Percentiles rank a stretch among this genome's conserved stretches.
These are phyloP conservation scores for Scolecobasidium constrictum DNA, from an alignment of 2,329 filamentous ascomycete species.

Conservation along the genomic window DNA sequence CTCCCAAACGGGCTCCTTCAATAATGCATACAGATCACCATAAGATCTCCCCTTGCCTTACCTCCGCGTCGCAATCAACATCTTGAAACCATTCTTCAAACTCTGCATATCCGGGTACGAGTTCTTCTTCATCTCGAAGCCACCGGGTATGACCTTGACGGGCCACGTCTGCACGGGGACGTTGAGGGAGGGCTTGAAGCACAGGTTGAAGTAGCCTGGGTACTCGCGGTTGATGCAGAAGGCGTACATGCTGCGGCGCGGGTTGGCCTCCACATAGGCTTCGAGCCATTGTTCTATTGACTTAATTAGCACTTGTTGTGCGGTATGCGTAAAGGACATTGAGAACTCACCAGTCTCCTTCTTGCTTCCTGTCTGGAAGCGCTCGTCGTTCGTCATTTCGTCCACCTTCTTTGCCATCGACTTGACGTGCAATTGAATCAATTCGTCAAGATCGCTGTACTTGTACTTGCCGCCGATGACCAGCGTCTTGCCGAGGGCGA, in stretches of 20 bases:
- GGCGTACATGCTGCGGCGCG: slow-evolving; percentile 82
- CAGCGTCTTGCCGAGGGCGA: slow-evolving; percentile 77
- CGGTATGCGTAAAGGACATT: too few species aligned
- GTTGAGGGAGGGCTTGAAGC: slow-evolving; percentile 81
- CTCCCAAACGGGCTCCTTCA: too few species aligned
- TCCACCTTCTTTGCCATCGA: slow-evolving; percentile 97
- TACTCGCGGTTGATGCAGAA: slow-evolving; percentile 92
- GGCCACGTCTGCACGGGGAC: slow-evolving; percentile 68
- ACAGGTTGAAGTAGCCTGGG: slow-evolving; percentile 89
- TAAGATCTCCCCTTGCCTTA: too few species aligned
- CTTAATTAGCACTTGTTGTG: slow-evolving; percentile 11
- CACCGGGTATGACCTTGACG: slow-evolving; percentile 85
- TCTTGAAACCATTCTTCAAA: slow-evolving; percentile 94
- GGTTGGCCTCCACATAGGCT: slow-evolving; percentile 93
- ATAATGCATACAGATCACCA: too few species aligned
- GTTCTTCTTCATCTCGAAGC: slow-evolving; percentile 80
- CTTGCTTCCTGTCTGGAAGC: slow-evolving; percentile 75
- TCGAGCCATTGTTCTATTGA: slow-evolving; percentile 80
- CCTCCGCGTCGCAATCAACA: slow-evolving; percentile 30
- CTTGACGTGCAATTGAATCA: slow-evolving; percentile 95
- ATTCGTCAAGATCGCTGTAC: slow-evolving; percentile 91
- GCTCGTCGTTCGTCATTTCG: slow-evolving; percentile 89
- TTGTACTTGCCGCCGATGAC: slow-evolving; percentile 81
- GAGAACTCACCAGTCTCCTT: slow-evolving; percentile 67
- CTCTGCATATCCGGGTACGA: slow-evolving; percentile 91